A percentile compares a stretch with the other conserved stretches of the same genome.
phyloP scores from a whole-genome alignment of 495 filamentous ascomycete genomes.

The Trichoderma virens region DNA sequence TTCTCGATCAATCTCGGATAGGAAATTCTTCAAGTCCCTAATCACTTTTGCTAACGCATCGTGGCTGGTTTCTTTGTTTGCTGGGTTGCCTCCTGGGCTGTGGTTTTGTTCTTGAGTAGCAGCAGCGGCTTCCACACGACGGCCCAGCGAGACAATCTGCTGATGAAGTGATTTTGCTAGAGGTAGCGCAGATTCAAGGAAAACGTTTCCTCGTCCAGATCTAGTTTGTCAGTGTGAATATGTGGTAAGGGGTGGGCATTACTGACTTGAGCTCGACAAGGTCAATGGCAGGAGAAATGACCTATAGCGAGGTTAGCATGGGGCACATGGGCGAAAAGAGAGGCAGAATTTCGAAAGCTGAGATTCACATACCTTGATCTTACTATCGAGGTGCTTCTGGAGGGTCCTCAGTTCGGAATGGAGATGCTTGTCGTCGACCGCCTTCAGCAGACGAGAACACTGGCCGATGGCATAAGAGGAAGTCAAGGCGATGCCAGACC shows the following conservation, averaged over 20 bases:
- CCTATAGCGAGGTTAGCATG: slow-evolving; percentile 35
- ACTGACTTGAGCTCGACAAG: slow-evolving; percentile 85
- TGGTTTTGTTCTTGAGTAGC: slow-evolving; percentile 52
- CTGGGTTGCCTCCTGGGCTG: background rate
- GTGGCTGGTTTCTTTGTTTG: background rate
- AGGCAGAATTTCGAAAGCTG: background rate
- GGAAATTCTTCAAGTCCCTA: slow-evolving; percentile 64
- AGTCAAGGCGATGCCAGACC: slow-evolving; percentile 84
- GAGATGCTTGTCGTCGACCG: slow-evolving; percentile 57
- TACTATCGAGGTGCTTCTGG: slow-evolving; percentile 70
- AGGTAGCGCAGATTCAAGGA: slow-evolving; percentile 79
- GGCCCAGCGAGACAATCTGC: slow-evolving; percentile 80
- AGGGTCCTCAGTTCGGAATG: slow-evolving; percentile 59
- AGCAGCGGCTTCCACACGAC: slow-evolving; percentile 63
- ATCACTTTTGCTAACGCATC: slow-evolving; percentile 48
- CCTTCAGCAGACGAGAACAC: slow-evolving; percentile 68
- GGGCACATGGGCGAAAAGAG: background rate
- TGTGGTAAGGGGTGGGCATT: slow-evolving; percentile 5
- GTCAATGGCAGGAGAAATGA: slow-evolving; percentile 87
- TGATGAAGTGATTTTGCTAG: slow-evolving; percentile 80
- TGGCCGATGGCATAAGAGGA: slow-evolving; percentile 79
- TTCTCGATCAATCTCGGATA: slow-evolving; percentile 79
- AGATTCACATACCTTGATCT: slow-evolving; percentile 61
- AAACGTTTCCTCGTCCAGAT: slow-evolving; percentile 89
- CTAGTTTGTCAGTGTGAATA: slow-evolving; percentile 30